phyloP scores from a whole-genome alignment of 352 stramenopile genomes.

The Phytopythium boreale region DNA sequence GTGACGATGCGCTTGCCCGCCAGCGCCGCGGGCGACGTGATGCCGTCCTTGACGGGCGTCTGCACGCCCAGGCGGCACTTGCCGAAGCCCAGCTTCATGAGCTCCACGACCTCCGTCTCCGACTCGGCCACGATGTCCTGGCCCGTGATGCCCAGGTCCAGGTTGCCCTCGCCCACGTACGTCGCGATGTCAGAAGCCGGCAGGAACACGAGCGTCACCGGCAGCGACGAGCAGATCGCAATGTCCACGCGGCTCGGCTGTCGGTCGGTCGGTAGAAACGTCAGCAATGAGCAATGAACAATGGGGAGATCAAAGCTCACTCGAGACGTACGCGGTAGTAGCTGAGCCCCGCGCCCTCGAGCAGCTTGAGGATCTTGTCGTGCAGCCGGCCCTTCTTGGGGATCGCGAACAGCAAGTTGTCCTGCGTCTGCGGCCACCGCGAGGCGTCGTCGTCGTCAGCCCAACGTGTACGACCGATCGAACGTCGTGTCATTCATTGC shows the following conservation, averaged over 20 bases:
- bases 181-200: conserved; percentile 96
- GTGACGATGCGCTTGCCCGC: conserved; percentile 97
- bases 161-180: conserved; percentile 97
- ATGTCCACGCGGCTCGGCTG: conserved; percentile 89
- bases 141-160: conserved; percentile 98
- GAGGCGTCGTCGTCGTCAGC: too few relatives aligned
- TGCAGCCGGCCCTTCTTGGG: conserved; percentile 98
- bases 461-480: too few relatives aligned
- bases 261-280: neutral
- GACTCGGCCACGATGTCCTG: conserved; percentile 94
- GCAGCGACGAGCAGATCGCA: conserved; percentile 91
- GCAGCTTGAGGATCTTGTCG: conserved; percentile 94
- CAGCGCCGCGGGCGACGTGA: conserved; percentile 81
- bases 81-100: conserved; percentile 95
- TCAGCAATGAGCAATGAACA: neutral
- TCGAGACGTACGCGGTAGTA: conserved; percentile 87
- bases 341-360: conserved; percentile 95
- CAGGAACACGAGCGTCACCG: conserved; percentile 97
- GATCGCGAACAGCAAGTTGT: conserved; percentile 91
- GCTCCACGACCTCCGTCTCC: conserved; percentile 86
- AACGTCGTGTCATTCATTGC: neutral
- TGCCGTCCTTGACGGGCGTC: conserved; percentile 86
- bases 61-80: conserved; percentile 96
- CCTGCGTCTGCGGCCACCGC: conserved; percentile 18
- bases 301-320: too few relatives aligned